Base-by-base conservation (phyloP, 2,329 filamentous ascomycete species). In the Myriosclerotinia curreyana region DNA sequence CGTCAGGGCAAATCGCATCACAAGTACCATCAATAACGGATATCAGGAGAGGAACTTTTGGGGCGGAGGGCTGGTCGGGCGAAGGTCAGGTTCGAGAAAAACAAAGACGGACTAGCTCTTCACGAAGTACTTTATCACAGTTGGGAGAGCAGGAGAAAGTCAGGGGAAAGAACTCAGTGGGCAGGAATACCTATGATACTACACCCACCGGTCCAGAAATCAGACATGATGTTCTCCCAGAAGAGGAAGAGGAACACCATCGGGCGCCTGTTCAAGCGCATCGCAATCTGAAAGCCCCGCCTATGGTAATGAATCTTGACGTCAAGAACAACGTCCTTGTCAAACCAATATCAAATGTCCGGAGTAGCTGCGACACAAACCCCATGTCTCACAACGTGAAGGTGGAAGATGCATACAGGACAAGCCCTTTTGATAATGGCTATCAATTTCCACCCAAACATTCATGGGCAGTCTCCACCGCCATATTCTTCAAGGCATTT, bases 381-480 rank as follows among this genome's bases (percentile, higher is more conserved):
- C 28, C 68, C 50, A 66, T 65, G 6, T 67, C 64, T 15, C 60
- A 69, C 31, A 53, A 60, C 15, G 64, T 55, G 40, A 71, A 71
- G 48, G 50, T 40, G 3, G 64, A 65, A 5, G 28, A 61, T 36
- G 44, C 65, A 46, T 70, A 67, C 44, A 46, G 78, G 76, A 64
- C 71, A 5, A 68, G 66, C 72, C 79, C 63, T 44, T 86, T 84
- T 67, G 77, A 80, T n/a, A 88, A 88, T 71, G 84, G 86, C 50
- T 88, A 88, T 70, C 83, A 88, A 71, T 87, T 87, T 70, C 85
- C 83, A 28, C 86, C 83, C 6, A 84, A 81, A 63, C 84, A 86
- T 70, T 77, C 85, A 0, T 85, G 83, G 78, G 81, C 78, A 44
- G 82, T 86, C 64, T 83, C 86, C 1, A 83, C 84, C 1, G 77